phyloP scores from a whole-genome alignment of 169 alveolate genomes.

The Plasmodium chabaudi region DNA sequence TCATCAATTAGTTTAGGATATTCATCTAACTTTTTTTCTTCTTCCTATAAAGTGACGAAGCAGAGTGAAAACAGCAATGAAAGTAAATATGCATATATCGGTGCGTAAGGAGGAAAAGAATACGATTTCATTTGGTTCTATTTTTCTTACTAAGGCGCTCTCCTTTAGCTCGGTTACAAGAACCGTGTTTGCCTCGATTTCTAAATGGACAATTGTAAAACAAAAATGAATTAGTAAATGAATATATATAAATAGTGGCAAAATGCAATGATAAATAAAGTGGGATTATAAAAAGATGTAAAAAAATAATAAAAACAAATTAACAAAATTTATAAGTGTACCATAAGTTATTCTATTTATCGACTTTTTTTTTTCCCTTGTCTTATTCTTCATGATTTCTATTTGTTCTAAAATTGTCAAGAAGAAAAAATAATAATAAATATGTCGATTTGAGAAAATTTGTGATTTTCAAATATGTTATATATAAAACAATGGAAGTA shows the following conservation, averaged over 20 bases:
- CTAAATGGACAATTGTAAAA: slow-evolving; percentile 2
- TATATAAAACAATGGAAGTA: too few species aligned
- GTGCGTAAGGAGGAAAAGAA: not conserved
- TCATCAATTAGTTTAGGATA: slow-evolving; percentile 64
- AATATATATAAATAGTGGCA: not conserved
- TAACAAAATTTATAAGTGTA: not conserved
- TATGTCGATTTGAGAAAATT: too few species aligned
- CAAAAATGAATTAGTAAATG: not conserved
- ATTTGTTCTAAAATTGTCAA: slow-evolving; percentile 36
- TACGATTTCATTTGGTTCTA: not conserved
- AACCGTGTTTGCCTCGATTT: slow-evolving; percentile 66
- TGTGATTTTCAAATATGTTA: too few species aligned
- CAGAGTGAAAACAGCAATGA: not conserved
- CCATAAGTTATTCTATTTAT: slow-evolving; percentile 71
- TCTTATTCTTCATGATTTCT: slow-evolving; percentile 58
- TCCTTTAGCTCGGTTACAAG: slow-evolving; percentile 64
- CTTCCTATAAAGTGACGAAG: slow-evolving; percentile 16
- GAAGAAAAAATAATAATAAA: not conserved
- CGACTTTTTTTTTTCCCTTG: slow-evolving; percentile 49
- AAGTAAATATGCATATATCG: not conserved
- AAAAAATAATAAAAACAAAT: not conserved
- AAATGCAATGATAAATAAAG: not conserved
- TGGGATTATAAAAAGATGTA: not conserved
- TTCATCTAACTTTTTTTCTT: slow-evolving; percentile 67
- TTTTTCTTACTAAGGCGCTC: slow-evolving; percentile 29